Percentiles rank a stretch among this genome's conserved stretches.
Conservation (phyloP, 225 moss, liverwort and hornwort species). For the Antitrichia curtipendula region DNA sequence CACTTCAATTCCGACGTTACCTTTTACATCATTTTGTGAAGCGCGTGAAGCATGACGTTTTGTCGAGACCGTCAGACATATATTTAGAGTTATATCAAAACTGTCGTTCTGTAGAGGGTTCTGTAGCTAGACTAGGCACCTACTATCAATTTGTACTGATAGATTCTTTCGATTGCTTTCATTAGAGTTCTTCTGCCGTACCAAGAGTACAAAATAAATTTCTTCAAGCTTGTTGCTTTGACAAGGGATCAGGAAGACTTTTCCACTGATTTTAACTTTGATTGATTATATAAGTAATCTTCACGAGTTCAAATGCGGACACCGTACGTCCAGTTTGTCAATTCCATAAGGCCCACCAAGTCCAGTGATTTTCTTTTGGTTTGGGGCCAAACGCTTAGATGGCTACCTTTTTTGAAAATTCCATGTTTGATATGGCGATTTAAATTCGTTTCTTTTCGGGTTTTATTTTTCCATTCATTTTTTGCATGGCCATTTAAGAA, state of each 20-base stretch:
- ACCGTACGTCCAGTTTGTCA: neutral
- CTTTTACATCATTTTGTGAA: neutral
- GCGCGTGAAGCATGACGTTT: neutral
- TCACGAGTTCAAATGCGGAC: neutral
- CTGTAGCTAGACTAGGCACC: neutral
- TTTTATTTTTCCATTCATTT: too few species aligned
- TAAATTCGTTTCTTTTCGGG: too few species aligned
- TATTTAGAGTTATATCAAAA: neutral
- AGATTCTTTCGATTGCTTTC: neutral
- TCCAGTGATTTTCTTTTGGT: too few species aligned
- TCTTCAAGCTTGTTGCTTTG: neutral
- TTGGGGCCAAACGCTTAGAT: too few species aligned
- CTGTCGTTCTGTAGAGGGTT: too few species aligned
- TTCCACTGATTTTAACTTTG: neutral
- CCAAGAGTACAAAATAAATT: too few species aligned
- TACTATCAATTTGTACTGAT: neutral
- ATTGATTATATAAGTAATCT: neutral
- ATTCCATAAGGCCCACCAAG: neutral
- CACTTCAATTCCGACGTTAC: neutral
- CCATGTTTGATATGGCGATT: too few species aligned
- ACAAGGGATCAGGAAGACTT: neutral
- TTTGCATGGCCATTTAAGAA: too few species aligned
- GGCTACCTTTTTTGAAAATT: too few species aligned
- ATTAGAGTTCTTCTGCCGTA: neutral
- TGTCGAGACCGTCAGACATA: neutral